Percentiles rank a stretch among this genome's conserved stretches.
Evolutionary conservation across 768 basidiomycete genomes (phyloP).

Genomic region (Tricholoma furcatifolium): DNA sequence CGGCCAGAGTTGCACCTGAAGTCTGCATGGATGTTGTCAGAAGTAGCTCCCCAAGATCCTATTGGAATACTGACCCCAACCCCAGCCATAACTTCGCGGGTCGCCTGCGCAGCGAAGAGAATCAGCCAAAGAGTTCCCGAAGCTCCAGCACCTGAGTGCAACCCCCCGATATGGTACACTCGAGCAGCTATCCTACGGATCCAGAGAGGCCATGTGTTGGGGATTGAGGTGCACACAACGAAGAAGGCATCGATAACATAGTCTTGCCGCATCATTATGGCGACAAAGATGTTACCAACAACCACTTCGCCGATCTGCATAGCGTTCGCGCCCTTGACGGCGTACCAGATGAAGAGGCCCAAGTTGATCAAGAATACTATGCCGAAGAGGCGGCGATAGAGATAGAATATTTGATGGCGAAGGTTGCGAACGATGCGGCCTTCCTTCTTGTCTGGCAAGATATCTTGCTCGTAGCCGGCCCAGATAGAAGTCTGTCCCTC

Average conservation of each 20-base stretch:
- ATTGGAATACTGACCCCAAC: conserved; percentile 25
- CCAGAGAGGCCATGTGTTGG: conserved; percentile 53
- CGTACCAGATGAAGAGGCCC: conserved; percentile 45
- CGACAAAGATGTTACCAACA: conserved; percentile 45
- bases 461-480: conserved; percentile 53
- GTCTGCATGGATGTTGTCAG: neutral
- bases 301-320: conserved; percentile 39
- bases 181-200: conserved; percentile 55
- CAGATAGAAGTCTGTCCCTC: conserved; percentile 39
- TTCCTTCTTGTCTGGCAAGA: conserved; percentile 50
- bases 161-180: conserved; percentile 61
- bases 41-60: neutral
- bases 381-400: conserved; percentile 61
- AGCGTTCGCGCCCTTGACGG: conserved; percentile 33
- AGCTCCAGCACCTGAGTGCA: conserved; percentile 56
- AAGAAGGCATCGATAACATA: conserved; percentile 62
- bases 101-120: conserved; percentile 48
- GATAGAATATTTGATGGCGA: conserved; percentile 53
- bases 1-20: conserved; percentile 10
- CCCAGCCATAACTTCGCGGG: conserved; percentile 42
- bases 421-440: conserved; percentile 47
- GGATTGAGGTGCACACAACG: conserved; percentile 48
- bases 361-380: conserved; percentile 56
- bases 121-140: conserved; percentile 55
- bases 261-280: conserved; percentile 53